Conservation (phyloP, 139 green algal genomes). For the Chlorella ohadii region DNA sequence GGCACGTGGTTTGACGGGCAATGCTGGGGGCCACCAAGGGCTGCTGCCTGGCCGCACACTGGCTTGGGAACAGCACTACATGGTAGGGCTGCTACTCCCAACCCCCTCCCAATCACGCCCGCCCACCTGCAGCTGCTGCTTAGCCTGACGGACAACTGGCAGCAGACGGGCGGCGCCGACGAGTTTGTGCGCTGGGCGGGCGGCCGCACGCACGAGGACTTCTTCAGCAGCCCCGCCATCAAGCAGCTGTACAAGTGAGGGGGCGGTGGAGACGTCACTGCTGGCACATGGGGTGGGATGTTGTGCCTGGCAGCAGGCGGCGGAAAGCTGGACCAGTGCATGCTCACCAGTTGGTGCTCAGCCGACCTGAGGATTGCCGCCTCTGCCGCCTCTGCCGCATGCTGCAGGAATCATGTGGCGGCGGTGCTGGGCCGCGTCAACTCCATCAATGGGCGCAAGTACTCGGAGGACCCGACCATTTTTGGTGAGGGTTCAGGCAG, state of each 20-base stretch:
- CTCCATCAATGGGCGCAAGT: constrained; percentile 62
- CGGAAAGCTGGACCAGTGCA: too few species aligned
- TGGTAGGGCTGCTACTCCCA: too few species aligned
- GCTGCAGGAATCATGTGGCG: constrained; percentile 14
- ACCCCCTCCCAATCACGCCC: too few species aligned
- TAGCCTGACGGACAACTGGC: constrained; percentile 61
- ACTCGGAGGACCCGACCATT: constrained; percentile 76
- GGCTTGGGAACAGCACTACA: too few species aligned
- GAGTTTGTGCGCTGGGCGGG: constrained; percentile 32
- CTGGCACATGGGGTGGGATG: too few species aligned
- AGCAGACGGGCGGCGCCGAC: constrained; percentile 31
- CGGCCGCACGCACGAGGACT: constrained; percentile 37
- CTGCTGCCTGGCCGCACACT: not conserved
- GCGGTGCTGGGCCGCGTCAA: constrained; percentile 60
- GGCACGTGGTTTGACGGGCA: not conserved
- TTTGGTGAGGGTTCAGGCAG: constrained; percentile 37
- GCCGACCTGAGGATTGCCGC: too few species aligned
- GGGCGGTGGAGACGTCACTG: too few species aligned
- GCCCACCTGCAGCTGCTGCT: constrained; percentile 35
- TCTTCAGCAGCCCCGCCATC: constrained; percentile 34
- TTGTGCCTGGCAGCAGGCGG: too few species aligned
- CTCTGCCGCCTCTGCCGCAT: not conserved
- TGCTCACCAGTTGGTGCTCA: too few species aligned
- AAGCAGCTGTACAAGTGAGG: constrained; percentile 57
- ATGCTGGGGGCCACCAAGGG: not conserved